Evolutionary conservation across 1,284 basidiomycete species (phyloP).

Genomic region (Trichosporon coremiiforme): DNA sequence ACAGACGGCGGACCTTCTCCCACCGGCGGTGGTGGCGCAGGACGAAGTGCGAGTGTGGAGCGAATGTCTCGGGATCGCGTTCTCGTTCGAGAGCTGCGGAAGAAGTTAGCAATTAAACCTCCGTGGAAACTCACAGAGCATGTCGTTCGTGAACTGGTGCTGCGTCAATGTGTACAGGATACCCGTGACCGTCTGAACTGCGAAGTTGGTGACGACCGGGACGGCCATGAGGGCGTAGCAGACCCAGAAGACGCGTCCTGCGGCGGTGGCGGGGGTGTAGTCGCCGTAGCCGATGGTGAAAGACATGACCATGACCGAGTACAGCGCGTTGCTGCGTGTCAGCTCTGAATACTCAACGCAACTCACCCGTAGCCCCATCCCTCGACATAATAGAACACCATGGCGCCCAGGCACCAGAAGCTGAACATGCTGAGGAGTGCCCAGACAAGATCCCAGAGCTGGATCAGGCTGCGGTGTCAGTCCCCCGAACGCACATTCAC

Average conservation of each 20-base stretch:
- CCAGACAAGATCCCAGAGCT: conserved; percentile 53
- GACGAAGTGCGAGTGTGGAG: conserved; percentile 51
- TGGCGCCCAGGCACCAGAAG: conserved; percentile 56
- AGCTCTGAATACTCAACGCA: not conserved
- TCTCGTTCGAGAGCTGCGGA: conserved; percentile 26
- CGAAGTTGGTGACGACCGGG: conserved; percentile 59
- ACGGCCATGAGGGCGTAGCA: conserved; percentile 57
- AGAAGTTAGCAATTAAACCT: not conserved
- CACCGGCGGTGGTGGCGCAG: conserved; percentile 42
- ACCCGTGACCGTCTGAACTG: conserved; percentile 57
- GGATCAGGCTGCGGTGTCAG: conserved; percentile 41
- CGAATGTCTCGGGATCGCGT: conserved; percentile 44
- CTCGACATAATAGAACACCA: conserved; percentile 50
- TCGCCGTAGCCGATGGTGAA: conserved; percentile 56
- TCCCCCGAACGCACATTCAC: conserved; percentile 19
- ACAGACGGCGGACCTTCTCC: conserved; percentile 33
- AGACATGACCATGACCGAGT: conserved; percentile 49
- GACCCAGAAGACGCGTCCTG: conserved; percentile 54
- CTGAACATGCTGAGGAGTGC: conserved; percentile 45
- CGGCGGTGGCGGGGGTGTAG: conserved; percentile 43
- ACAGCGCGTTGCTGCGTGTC: conserved; percentile 37
- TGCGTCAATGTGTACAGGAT: conserved; percentile 42
- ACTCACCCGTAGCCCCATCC: conserved; percentile 53
- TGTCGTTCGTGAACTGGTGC: conserved; percentile 24
- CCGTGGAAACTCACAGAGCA: not conserved